Conservation (phyloP, 352 stramenopile genomes). For the Globisporangium nunn region DNA sequence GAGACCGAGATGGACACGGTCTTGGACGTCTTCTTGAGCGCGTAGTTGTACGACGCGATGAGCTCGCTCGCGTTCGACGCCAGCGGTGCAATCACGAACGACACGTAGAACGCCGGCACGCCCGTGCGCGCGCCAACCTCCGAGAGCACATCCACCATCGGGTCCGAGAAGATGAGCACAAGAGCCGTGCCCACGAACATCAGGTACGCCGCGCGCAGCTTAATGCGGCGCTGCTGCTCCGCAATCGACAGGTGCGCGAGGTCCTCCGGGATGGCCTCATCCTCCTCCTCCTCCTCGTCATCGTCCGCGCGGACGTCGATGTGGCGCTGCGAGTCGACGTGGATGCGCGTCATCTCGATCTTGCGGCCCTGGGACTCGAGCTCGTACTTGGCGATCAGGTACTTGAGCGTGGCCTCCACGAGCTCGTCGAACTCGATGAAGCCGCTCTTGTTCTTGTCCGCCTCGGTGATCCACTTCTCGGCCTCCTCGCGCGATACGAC, state of each 20-base stretch:
- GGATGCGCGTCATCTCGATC: slow-evolving; percentile 42
- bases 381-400: slow-evolving; percentile 79
- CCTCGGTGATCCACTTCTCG: slow-evolving; percentile 76
- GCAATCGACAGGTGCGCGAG: slow-evolving; percentile 89
- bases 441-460: slow-evolving; percentile 89
- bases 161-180: slow-evolving; percentile 95
- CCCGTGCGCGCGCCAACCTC: slow-evolving; percentile 87
- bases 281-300: slow-evolving; percentile 86
- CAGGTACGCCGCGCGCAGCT: slow-evolving; percentile 90
- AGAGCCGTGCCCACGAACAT: slow-evolving; percentile 92
- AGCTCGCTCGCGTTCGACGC: slow-evolving; percentile 98
- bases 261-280: slow-evolving; percentile 93
- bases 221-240: slow-evolving; percentile 95
- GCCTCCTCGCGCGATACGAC: slow-evolving; percentile 71
- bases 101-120: slow-evolving; percentile 97
- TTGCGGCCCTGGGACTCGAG: slow-evolving; percentile 38
- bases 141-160: slow-evolving; percentile 97
- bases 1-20: slow-evolving; percentile 96
- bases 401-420: slow-evolving; percentile 81
- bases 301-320: slow-evolving; percentile 37
- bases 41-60: slow-evolving; percentile 97
- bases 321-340: slow-evolving; percentile 41
- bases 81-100: slow-evolving; percentile 95
- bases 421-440: slow-evolving; percentile 95
- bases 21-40: slow-evolving; percentile 96